Evolutionary conservation across 305 asterid genomes (phyloP).

Genomic region (Fraxinus baroniana): DNA sequence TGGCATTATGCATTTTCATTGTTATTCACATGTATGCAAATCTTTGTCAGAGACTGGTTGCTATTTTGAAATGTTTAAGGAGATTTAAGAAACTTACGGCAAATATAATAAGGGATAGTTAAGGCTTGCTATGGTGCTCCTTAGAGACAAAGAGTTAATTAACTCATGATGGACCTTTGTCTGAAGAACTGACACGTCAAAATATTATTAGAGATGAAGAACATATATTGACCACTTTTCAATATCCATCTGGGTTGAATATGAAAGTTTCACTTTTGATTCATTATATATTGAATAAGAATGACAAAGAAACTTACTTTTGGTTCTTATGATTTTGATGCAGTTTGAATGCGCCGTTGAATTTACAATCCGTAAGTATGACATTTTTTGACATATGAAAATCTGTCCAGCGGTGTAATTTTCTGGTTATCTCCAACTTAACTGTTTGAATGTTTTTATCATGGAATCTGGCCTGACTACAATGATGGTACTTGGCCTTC

Average conservation of each 20-base stretch:
- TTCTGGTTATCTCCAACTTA: too few species aligned
- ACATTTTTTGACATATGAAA: not conserved
- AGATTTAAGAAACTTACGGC: not conserved
- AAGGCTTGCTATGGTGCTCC: not conserved
- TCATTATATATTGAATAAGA: slow-evolving; percentile 2
- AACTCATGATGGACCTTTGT: not conserved
- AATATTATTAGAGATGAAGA: not conserved
- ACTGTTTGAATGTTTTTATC: too few species aligned
- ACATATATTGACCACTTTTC: not conserved
- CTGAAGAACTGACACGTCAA: not conserved
- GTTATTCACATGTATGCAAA: too few species aligned
- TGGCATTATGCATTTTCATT: too few species aligned
- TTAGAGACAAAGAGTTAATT: not conserved
- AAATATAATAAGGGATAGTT: not conserved
- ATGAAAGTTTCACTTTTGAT: not conserved
- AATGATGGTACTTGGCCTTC: too few species aligned
- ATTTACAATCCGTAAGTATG: slow-evolving; percentile 79
- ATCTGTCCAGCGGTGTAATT: too few species aligned
- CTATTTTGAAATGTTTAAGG: too few species aligned
- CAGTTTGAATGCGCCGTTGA: slow-evolving; percentile 61
- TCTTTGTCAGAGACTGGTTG: too few species aligned
- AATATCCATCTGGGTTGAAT: not conserved
- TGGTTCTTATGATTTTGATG: slow-evolving; percentile 27
- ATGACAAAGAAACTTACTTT: slow-evolving; percentile 18
- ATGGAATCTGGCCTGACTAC: too few species aligned